phyloP scores from a whole-genome alignment of 2,329 filamentous ascomycete genomes.

The Ophiostoma angusticollis region DNA sequence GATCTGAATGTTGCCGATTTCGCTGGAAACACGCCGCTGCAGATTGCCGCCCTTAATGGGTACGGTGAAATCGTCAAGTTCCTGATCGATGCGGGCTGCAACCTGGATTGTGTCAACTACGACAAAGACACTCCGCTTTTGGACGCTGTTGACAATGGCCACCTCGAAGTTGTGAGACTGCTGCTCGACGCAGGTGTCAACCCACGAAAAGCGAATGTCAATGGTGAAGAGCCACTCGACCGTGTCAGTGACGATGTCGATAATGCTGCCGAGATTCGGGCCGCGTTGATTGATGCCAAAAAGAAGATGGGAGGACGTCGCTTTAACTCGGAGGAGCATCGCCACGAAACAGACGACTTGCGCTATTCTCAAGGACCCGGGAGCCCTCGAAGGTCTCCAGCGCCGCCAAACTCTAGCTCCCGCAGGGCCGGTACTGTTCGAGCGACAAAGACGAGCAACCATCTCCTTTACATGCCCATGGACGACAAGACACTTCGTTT shows the following conservation, averaged over 20 bases:
- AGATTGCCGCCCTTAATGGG: conserved; percentile 83
- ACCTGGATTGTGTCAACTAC: conserved; percentile 64
- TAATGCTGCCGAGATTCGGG: conserved; percentile 67
- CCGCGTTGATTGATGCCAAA: conserved; percentile 47
- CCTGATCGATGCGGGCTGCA: conserved; percentile 71
- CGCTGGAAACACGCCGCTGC: conserved; percentile 89
- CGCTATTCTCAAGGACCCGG: conserved; percentile 43
- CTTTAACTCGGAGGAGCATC: conserved; percentile 46
- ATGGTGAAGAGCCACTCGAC: conserved; percentile 83
- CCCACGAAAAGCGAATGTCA: conserved; percentile 79
- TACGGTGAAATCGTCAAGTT: conserved; percentile 78
- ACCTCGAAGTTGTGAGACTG: conserved; percentile 75
- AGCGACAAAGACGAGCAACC: conserved; percentile 51
- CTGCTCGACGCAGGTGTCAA: conserved; percentile 81
- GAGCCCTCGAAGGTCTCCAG: conserved; percentile 46
- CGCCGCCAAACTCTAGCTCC: conserved; percentile 25
- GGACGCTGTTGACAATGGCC: conserved; percentile 91
- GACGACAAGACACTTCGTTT: conserved; percentile 48
- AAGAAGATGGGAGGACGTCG: conserved; percentile 41
- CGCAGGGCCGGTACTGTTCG: conserved; percentile 43
- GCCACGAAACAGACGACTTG: conserved; percentile 33
- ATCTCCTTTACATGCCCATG: conserved; percentile 49
- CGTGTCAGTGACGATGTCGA: conserved; percentile 63
- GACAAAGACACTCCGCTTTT: conserved; percentile 88
- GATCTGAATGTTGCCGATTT: conserved; percentile 86